A percentile compares a stretch with the other conserved stretches of the same genome.
These are phyloP conservation scores for Euphorbia lathyris DNA, from an alignment of 345 rosid species.

Conservation along the genomic window DNA sequence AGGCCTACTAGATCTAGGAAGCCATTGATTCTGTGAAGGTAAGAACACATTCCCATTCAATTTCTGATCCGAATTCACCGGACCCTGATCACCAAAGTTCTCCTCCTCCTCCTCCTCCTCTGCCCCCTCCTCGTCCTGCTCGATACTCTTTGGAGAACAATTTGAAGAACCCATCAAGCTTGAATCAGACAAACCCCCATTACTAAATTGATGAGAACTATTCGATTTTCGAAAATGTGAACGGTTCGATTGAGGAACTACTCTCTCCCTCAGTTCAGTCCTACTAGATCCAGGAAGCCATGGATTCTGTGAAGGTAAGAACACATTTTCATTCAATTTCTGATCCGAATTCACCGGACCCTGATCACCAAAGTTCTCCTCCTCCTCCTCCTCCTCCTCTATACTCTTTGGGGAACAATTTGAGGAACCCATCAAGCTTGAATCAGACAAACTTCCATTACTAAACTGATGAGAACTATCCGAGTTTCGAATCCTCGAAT, in stretches of 20 bases:
- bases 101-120: conserved; percentile 3
- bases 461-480: conserved; percentile 19
- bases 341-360: conserved; percentile 34
- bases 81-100: conserved; percentile 28
- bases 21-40: conserved; percentile 42
- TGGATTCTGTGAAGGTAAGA: conserved; percentile 37
- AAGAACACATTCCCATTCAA: conserved; percentile 30
- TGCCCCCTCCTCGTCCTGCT: too few species aligned
- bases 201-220: too few species aligned
- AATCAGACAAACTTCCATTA: conserved; percentile 37
- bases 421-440: conserved; percentile 20
- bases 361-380: conserved; percentile 28
- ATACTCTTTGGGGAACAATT: conserved; percentile 23
- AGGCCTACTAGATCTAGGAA: conserved; percentile 39
- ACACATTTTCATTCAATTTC: conserved; percentile 28
- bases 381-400: too few species aligned
- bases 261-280: conserved; percentile 36
- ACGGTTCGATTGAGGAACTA: conserved; percentile 14
- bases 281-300: conserved; percentile 44
- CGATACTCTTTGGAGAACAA: too few species aligned
- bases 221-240: conserved; percentile 25
- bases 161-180: too few species aligned
- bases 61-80: conserved; percentile 33
- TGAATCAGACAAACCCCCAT: too few species aligned
- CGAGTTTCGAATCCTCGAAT: conserved; percentile 27